Evolutionary conservation across 441 rosid species (phyloP), one percentile per base, ranked within the genome.

Genomic region (Metrosideros polymorpha): DNA sequence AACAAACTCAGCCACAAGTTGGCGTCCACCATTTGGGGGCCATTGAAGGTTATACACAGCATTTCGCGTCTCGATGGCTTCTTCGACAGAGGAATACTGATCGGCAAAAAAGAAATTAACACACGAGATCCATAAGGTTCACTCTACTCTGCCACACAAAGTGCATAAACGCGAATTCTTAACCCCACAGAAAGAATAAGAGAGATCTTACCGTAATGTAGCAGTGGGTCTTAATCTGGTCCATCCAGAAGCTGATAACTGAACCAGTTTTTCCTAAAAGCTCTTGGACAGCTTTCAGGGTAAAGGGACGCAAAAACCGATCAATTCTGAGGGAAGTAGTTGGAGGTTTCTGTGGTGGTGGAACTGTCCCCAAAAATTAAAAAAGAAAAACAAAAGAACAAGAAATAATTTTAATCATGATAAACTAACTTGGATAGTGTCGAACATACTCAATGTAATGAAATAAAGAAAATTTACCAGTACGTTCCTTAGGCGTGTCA

Each of bases 261-360:
- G 85, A 91, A 87, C 99, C 99, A 51, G 98, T 95, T 91, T 95
- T 95, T 43, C 95, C 98, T 63, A 98, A 89, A 87, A 98, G 97
- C 90, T 94, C 99, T 89, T 98, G 99, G 84, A 96, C 99, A 91
- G 99, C 99, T 88, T 95, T 96, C 88, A 98, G 91, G 19, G 99
- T 98, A 84, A 97, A 97, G 30, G 99, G 99, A 82, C 99, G 97
- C 83, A 97, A 87, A 92, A 97, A 97, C 55, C 90, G 94, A 89
- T 97, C 99, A 63, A 97, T 93, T 90, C 93, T 93, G 85, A 97
- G 97, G 83, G 99, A 94, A 87, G 92, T 92, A 18, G 99, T 95
- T 22, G 96, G 92, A 90, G 95, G 88, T 49, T 92, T 95, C 75
- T 93, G 96, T 27, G 99, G 92, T 29, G 94, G 98, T 35, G 98